A percentile compares a stretch with the other conserved stretches of the same genome.
phyloP scores from a whole-genome alignment of 306 rosid species.

The Lablab purpureus region DNA sequence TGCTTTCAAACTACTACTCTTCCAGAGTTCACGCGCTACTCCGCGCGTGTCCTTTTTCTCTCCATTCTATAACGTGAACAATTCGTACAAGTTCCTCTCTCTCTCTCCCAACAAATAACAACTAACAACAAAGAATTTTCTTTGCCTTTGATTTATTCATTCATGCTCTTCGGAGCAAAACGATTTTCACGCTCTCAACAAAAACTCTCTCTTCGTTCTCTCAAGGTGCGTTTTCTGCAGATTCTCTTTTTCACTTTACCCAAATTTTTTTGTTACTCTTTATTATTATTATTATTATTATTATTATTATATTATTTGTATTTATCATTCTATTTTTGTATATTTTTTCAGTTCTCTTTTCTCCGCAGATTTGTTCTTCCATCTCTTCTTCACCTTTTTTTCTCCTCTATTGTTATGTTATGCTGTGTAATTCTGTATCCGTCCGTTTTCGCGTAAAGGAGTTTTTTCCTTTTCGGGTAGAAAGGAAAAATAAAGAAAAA shows the following conservation, averaged over 20 bases:
- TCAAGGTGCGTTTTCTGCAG: slow-evolving; percentile 50
- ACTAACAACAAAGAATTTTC: slow-evolving; percentile 59
- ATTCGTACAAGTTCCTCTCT: slow-evolving; percentile 56
- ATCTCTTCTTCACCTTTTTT: slow-evolving; percentile 23
- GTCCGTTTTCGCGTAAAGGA: slow-evolving; percentile 33
- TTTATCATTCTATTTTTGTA: background rate
- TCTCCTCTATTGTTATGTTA: background rate
- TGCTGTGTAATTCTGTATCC: slow-evolving; percentile 42
- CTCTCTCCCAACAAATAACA: slow-evolving; percentile 52
- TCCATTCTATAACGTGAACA: slow-evolving; percentile 53
- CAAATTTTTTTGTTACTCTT: background rate
- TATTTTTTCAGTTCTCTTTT: slow-evolving; percentile 38
- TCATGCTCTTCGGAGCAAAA: slow-evolving; percentile 47
- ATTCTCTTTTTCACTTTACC: slow-evolving; percentile 44
- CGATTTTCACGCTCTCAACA: slow-evolving; percentile 33
- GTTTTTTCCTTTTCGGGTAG: slow-evolving; percentile 32
- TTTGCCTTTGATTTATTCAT: slow-evolving; percentile 58
- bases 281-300: background rate
- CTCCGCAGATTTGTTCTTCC: slow-evolving; percentile 65
- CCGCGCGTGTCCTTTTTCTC: slow-evolving; percentile 45
- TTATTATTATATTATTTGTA: background rate
- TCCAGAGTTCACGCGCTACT: slow-evolving; percentile 38
- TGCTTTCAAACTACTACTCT: slow-evolving; percentile 34
- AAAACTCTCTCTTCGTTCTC: slow-evolving; percentile 58
- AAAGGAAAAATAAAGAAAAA: background rate